Percentiles rank a stretch among this genome's conserved stretches.
Evolutionary conservation across 164 flowering plant genomes (phyloP).

Genomic region (Santalum album): DNA sequence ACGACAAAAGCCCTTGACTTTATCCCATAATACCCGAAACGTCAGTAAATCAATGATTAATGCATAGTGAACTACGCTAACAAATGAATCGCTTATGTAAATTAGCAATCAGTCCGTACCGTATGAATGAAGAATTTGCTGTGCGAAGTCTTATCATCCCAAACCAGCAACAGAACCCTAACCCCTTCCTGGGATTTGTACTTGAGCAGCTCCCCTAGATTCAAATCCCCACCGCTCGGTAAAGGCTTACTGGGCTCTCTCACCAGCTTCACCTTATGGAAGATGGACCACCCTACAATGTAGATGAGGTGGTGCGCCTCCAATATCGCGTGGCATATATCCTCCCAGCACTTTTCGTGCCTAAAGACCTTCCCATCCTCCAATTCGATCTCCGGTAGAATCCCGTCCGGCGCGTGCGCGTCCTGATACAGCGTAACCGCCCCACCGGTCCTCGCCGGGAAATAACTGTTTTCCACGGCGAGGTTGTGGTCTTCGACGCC

Average conservation of each 20-base stretch:
- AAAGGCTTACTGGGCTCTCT: slow-evolving; percentile 50
- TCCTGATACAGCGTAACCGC: slow-evolving; percentile 66
- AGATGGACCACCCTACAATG: slow-evolving; percentile 64
- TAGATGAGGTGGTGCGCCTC: slow-evolving; percentile 69
- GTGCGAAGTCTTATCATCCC: slow-evolving; percentile 77
- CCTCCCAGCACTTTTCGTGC: slow-evolving; percentile 64
- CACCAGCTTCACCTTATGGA: slow-evolving; percentile 55
- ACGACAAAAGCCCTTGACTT: no score
- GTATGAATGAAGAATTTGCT: slow-evolving; percentile 46
- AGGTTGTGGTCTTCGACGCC: slow-evolving; percentile 18
- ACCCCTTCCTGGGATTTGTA: slow-evolving; percentile 72
- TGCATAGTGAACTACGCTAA: no score
- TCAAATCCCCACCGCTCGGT: slow-evolving; percentile 51
- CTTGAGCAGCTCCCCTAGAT: slow-evolving; percentile 54
- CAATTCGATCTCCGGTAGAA: slow-evolving; percentile 38
- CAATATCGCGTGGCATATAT: slow-evolving; percentile 60
- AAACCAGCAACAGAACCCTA: slow-evolving; percentile 60
- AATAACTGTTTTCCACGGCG: slow-evolving; percentile 35
- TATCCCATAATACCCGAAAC: no score
- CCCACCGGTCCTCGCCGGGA: slow-evolving; percentile 53
- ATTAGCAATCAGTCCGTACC: slow-evolving; percentile 19
- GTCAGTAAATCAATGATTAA: no score
- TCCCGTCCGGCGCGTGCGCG: slow-evolving; percentile 47
- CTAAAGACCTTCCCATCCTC: slow-evolving; percentile 27
- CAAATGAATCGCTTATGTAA: no score